Base-by-base conservation (phyloP, 2,329 filamentous ascomycete species). In the Cordyceps farinosa region DNA sequence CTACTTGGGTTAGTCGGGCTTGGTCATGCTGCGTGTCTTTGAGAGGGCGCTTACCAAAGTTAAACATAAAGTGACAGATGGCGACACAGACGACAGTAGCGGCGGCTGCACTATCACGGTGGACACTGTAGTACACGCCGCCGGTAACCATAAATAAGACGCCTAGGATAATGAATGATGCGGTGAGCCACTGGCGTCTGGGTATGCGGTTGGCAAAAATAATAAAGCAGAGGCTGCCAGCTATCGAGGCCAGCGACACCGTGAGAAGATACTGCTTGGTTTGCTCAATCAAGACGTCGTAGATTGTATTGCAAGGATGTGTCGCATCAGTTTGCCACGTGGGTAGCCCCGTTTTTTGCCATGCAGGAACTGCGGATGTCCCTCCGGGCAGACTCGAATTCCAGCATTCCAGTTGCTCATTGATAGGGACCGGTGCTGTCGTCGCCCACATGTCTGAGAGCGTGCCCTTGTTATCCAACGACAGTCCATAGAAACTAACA, bases 401-500 rank as follows among this genome's bases (percentile, higher is more conserved):
- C 80, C 80, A 83, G 68, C 81, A 83, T n/a, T 69, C 61, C 1
- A 83, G 75, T 15, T 67, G 69, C 2, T 73, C 64, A 62, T 78
- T 71, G 57, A 83, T 73, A 2, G 66, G 66, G 0, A 72, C 70
- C 2, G 72, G 69, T 1, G 65, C 61, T 1, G 68, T 72, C 0
- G 78, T 80, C 10, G 74, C 75, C 78, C 78, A 80, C 60, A 80
- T 72, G 50, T 78, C 77, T 29, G 77, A 74, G 2, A 80, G 69
- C 0, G 77, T 78, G 7, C 75, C 73, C 55, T 76, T 69, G 61
- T 80, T 80, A 55, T 81, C 80, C 5, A 85, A 74, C 3, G 80
- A 80, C 62, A 85, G 81, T 3, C 83, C 83, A 65, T 84, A 85
- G 66, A 85, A 85, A 15, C 80, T 81, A n/a, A 85, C 73, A 62